Percentiles rank a stretch among this genome's conserved stretches.
phyloP scores from a whole-genome alignment of 2,329 filamentous ascomycete genomes.

The Dendryphion nanum region DNA sequence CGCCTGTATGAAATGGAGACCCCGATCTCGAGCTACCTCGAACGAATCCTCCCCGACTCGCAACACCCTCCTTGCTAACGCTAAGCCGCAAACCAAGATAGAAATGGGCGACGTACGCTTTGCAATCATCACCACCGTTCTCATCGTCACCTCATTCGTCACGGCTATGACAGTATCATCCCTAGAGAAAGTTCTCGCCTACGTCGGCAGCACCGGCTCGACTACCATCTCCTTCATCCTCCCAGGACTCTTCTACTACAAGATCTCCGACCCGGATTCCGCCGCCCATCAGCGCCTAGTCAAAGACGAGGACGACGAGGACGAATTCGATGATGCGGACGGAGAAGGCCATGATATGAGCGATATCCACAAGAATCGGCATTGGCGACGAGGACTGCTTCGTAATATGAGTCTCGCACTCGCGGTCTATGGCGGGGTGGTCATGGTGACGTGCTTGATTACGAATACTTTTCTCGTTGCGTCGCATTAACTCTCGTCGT shows the following conservation, averaged over 20 bases:
- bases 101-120: conserved; percentile 85
- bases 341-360: conserved; percentile 45
- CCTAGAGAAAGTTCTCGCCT: conserved; percentile 87
- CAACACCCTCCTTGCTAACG: conserved; percentile 44
- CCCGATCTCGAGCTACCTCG: conserved; percentile 43
- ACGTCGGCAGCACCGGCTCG: conserved; percentile 90
- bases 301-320: conserved; percentile 88
- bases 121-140: conserved; percentile 80
- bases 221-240: conserved; percentile 97
- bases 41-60: conserved; percentile 41
- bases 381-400: conserved; percentile 62
- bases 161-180: conserved; percentile 89
- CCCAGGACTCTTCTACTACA: conserved; percentile 96
- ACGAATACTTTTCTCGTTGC: conserved; percentile 81
- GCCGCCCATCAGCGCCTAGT: conserved; percentile 79
- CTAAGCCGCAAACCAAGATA: conserved; percentile 15
- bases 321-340: conserved; percentile 58
- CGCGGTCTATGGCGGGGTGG: conserved; percentile 77
- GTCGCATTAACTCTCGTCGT: conserved; percentile 60
- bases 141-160: conserved; percentile 81
- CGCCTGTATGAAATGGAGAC: conserved; percentile 90
- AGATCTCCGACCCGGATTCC: conserved; percentile 89
- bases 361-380: conserved; percentile 56
- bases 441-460: conserved; percentile 85
- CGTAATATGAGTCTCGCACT: conserved; percentile 72